Percentiles rank a stretch among this genome's conserved stretches.
These are phyloP conservation scores for Mycena filopes DNA, from an alignment of 768 basidiomycete species.

Conservation along the genomic window DNA sequence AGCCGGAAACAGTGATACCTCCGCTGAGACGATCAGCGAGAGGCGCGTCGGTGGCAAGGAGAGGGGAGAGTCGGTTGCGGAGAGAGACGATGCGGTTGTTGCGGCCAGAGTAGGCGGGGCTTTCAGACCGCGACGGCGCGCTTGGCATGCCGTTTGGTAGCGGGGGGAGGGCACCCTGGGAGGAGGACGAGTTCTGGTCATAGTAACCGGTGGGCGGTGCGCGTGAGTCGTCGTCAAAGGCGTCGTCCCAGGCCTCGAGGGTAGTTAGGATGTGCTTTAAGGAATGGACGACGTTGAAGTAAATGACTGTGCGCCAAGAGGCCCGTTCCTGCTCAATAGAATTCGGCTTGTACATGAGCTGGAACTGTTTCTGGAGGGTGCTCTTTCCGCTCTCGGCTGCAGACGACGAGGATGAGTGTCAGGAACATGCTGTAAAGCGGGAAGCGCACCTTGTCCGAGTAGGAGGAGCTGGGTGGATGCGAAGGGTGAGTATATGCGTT, in stretches of 20 bases:
- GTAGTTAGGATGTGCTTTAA: slow-evolving; percentile 75
- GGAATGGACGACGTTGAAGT: slow-evolving; percentile 80
- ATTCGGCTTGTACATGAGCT: slow-evolving; percentile 82
- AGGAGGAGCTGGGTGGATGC: slow-evolving; percentile 64
- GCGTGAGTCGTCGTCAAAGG: slow-evolving; percentile 59
- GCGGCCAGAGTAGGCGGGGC: slow-evolving; percentile 41
- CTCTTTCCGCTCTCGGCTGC: slow-evolving; percentile 80
- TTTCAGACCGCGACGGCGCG: slow-evolving; percentile 41
- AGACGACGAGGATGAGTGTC: not conserved
- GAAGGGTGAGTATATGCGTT: slow-evolving; percentile 50
- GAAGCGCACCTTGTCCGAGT: slow-evolving; percentile 61
- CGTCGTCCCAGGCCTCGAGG: slow-evolving; percentile 71
- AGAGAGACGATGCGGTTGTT: slow-evolving; percentile 59
- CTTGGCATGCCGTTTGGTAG: slow-evolving; percentile 32
- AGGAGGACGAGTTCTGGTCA: slow-evolving; percentile 19
- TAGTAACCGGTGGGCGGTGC: slow-evolving; percentile 28
- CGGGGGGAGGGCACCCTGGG: slow-evolving; percentile 17
- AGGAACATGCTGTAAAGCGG: not conserved
- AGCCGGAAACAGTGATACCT: slow-evolving; percentile 76
- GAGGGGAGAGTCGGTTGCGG: slow-evolving; percentile 66
- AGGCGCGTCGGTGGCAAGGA: slow-evolving; percentile 69
- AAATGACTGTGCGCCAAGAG: slow-evolving; percentile 80
- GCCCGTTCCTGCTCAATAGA: slow-evolving; percentile 75
- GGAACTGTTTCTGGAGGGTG: slow-evolving; percentile 82
- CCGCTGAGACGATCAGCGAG: slow-evolving; percentile 81